Conservation (phyloP, 768 basidiomycete genomes). For the Neoboletus magnificus region DNA sequence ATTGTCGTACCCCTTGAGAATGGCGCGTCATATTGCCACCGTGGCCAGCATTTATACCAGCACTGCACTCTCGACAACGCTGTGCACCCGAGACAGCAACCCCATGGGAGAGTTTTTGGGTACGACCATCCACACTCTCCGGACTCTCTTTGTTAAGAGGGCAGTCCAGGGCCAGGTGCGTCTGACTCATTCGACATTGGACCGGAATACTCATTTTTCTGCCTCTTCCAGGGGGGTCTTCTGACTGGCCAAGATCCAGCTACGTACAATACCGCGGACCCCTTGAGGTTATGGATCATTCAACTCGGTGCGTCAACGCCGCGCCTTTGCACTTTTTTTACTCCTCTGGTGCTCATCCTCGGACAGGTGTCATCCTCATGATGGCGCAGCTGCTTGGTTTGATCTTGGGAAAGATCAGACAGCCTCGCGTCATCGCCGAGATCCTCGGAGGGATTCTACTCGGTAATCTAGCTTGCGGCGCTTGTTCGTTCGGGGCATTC, state of each 20-base stretch:
- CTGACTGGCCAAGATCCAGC: conserved; percentile 75
- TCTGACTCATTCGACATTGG: not conserved
- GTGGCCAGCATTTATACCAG: not conserved
- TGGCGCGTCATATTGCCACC: too few relatives aligned
- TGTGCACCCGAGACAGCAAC: not conserved
- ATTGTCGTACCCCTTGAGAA: not conserved
- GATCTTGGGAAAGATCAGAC: conserved; percentile 63
- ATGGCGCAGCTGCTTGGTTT: conserved; percentile 75
- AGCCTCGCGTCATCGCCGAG: conserved; percentile 93
- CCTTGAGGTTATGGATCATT: conserved; percentile 73
- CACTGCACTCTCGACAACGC: too few relatives aligned
- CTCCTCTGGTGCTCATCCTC: not conserved
- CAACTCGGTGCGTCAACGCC: conserved; percentile 54
- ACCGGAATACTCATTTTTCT: not conserved
- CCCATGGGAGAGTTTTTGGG: conserved; percentile 44
- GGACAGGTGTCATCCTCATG: conserved; percentile 68
- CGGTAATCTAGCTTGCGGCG: conserved; percentile 38
- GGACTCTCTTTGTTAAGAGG: conserved; percentile 16
- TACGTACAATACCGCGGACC: conserved; percentile 57
- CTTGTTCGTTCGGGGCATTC: conserved; percentile 52
- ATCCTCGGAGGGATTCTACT: conserved; percentile 88
- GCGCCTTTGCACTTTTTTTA: not conserved
- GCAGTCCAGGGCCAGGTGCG: conserved; percentile 29
- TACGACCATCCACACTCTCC: conserved; percentile 35
- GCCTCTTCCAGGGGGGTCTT: conserved; percentile 58